Evolutionary conservation across 257 asterid genomes (phyloP), one percentile per base, ranked within the genome.

Genomic region (Nicotiana undulata): DNA sequence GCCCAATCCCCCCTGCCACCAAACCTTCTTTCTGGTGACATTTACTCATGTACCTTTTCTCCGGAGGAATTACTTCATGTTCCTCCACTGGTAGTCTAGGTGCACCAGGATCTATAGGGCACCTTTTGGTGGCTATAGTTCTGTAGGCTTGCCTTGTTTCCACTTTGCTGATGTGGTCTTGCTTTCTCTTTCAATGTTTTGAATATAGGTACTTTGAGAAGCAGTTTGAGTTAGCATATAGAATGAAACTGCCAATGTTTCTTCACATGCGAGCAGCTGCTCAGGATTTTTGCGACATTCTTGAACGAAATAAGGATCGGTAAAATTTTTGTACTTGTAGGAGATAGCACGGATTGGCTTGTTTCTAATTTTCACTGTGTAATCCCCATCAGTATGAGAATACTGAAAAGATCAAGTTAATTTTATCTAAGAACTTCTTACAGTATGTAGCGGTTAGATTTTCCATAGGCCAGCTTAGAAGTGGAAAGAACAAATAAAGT

Each of bases 181-280:
- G 34, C 49, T 26, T 75, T 81, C 16, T 79, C 70, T 80, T 79
- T 77, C 80, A 32, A 75, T 63, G 52, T 83, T 61, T 68, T 6
- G 13, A 84, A 68, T 55, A 61, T 79, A 95, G 99, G 92, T 95
- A 93, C 88, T 95, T 95, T 53, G 90, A 92, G 85, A 95, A 93
- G 92, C 99, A 95, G 81, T 95, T 95, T 90, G 97, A 95, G 81
- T 86, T 93, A 83, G 98, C 99, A 74, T 76, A 90, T 88, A 87
- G 88, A n/a, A 89, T 83, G 84, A 92, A 91, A 90, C 90, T 95
- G 86, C 98, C 99, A 52, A 92, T 95, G 98, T 93, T 95, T 89
- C 99, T 95, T 82, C 99, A 95, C 87, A 95, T 95, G 99, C 94
- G 99, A 85, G 97, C 97, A 61, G 98, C 99, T 79, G 97, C 92